Base-by-base conservation (phyloP, 352 stramenopile genomes). In the Phytophthora idaei region DNA sequence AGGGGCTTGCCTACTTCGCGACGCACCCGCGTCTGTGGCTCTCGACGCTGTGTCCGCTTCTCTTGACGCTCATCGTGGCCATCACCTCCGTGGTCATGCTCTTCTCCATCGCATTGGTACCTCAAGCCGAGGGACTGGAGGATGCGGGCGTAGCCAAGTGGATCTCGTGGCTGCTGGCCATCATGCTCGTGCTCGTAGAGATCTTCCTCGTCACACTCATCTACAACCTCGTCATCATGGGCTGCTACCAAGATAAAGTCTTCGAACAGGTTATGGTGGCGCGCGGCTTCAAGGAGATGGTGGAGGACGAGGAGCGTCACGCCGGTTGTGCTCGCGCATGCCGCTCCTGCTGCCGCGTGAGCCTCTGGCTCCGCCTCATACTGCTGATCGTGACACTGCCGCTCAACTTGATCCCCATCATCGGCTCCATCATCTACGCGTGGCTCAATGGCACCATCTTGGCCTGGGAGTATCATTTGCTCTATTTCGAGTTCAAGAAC, bases 401-500 rank as follows among this genome's bases (percentile, higher is more conserved):
- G 36, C 74, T 93, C 25, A 85, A 92, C 55, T 63, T 93, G 42
- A 71, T 93, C 36, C 85, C 85, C 5, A 59, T 93, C 44, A 42
- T 89, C 52, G 85, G 85, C 48, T 87, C 80, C 29, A 51, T 88
- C 47, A 50, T 81, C 31, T 93, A 85, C 57, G 69, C 87, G 56
- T 91, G 76, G 78, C 67, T 92, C 58, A 91, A 93, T 67, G 81
- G 82, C 62, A 80, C 76, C 17, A 66, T 92, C 50, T 57, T 90
- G 51, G 83, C 76, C 7, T 93, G 85, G 85, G 83, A 91, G 64
- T 81, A 87, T 44, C 83, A 91, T 57, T 67, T 90, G 32, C 85
- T 85, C 62, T 93, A 90, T 64, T 92, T 93, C 63, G 83, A 90
- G 67, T 77, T 90, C 57, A 87, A 87, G 51, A 79, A 82, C 55